These are phyloP conservation scores for Leccinum variicolor DNA, from an alignment of 768 basidiomycete species.

Conservation along the genomic window DNA sequence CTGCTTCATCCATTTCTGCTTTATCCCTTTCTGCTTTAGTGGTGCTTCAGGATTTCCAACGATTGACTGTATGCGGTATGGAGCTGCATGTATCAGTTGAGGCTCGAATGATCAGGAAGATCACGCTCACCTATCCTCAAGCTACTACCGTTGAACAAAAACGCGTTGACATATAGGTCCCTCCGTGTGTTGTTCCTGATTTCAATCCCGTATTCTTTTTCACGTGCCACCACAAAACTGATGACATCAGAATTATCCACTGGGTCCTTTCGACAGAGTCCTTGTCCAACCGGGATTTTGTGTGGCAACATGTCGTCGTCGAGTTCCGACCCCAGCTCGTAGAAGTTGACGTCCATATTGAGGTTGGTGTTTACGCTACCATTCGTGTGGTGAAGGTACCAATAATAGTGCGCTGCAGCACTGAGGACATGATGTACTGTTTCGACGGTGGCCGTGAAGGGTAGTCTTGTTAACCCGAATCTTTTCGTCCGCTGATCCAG, in stretches of 20 bases:
- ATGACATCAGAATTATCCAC: slow-evolving; percentile 1
- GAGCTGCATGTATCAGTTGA: not conserved
- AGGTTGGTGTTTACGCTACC: not conserved
- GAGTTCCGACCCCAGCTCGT: not conserved
- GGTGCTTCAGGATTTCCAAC: slow-evolving; percentile 4
- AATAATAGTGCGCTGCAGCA: slow-evolving; percentile 18
- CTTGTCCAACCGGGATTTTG: not conserved
- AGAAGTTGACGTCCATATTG: slow-evolving; percentile 13
- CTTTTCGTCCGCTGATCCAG: not conserved
- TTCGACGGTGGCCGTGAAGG: not conserved
- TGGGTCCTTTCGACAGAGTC: slow-evolving; percentile 3
- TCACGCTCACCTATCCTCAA: slow-evolving; percentile 32
- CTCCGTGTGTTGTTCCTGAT: slow-evolving; percentile 32
- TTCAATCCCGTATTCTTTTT: slow-evolving; percentile 32
- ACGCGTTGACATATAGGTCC: slow-evolving; percentile 37
- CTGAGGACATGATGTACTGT: not conserved
- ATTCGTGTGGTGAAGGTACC: slow-evolving; percentile 16
- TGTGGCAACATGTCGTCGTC: not conserved
- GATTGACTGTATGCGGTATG: slow-evolving; percentile 7
- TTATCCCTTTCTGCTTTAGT: not conserved
- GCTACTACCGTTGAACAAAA: slow-evolving; percentile 40
- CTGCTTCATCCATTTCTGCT: not conserved
- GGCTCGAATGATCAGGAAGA: not conserved
- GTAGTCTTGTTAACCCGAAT: slow-evolving; percentile 1
- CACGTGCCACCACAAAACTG: slow-evolving; percentile 22